phyloP scores from a whole-genome alignment of 805 yeast species.

The Sugiyamaella lignohabitans region DNA sequence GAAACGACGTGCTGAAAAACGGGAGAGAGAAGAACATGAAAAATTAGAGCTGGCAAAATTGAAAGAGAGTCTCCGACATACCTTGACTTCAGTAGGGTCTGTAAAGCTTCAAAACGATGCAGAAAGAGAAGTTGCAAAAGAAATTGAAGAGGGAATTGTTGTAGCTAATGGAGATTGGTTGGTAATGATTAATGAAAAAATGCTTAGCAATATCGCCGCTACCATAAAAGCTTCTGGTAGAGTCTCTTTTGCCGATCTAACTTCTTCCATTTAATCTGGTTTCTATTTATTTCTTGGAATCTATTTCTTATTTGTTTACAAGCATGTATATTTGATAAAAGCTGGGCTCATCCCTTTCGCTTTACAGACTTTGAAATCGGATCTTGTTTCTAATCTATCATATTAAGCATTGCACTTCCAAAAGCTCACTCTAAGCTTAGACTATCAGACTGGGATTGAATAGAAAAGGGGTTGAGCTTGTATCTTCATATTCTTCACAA shows the following conservation, averaged over 20 bases:
- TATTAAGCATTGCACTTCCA: too few relatives aligned
- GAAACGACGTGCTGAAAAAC: slow-evolving; percentile 17
- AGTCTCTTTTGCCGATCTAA: slow-evolving; percentile 4
- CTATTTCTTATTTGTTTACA: too few relatives aligned
- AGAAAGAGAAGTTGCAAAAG: slow-evolving; percentile 10
- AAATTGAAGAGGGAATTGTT: slow-evolving; percentile 7
- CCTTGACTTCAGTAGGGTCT: slow-evolving; percentile 16
- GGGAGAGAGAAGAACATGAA: slow-evolving; percentile 21
- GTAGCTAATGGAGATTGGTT: slow-evolving; percentile 14
- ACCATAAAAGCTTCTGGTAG: slow-evolving; percentile 1
- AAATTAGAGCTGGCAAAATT: slow-evolving; percentile 14
- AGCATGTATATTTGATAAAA: too few relatives aligned
- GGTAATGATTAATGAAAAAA: slow-evolving; percentile 1
- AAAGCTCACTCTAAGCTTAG: too few relatives aligned
- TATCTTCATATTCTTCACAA: too few relatives aligned
- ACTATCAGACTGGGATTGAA: too few relatives aligned
- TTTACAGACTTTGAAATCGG: too few relatives aligned
- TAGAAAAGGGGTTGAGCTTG: too few relatives aligned
- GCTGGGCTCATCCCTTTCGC: too few relatives aligned
- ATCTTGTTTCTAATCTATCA: too few relatives aligned
- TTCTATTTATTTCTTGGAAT: neutral
- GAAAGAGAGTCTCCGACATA: slow-evolving; percentile 12
- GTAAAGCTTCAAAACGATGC: slow-evolving; percentile 12
- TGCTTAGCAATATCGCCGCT: neutral
- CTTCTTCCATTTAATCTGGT: neutral